A percentile compares a stretch with the other conserved stretches of the same genome.
These are phyloP conservation scores for Cyberlindnera maritima DNA, from an alignment of 805 yeast species.

Conservation along the genomic window DNA sequence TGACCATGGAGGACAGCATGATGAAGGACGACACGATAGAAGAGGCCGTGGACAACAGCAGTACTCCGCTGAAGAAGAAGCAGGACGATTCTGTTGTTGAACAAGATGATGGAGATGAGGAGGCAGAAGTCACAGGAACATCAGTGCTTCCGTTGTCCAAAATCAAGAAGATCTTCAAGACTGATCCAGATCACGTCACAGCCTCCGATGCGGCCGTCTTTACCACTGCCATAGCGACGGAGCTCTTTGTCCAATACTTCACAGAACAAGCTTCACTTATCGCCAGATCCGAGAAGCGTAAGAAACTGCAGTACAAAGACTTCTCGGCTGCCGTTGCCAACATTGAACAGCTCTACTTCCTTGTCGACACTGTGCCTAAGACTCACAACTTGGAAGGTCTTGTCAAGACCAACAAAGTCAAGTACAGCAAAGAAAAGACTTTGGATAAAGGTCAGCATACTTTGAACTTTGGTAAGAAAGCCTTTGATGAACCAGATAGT, in stretches of 20 bases:
- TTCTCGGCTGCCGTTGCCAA: conserved; percentile 60
- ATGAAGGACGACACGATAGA: conserved; percentile 14
- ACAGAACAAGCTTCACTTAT: conserved; percentile 66
- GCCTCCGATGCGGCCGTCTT: conserved; percentile 72
- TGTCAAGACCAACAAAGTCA: conserved; percentile 40
- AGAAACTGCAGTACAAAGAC: conserved; percentile 69
- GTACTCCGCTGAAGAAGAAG: conserved; percentile 8
- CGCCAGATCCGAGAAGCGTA: conserved; percentile 64
- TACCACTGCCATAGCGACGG: conserved; percentile 75
- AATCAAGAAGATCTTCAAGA: conserved; percentile 67
- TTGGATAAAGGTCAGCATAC: conserved; percentile 43
- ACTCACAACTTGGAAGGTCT: conserved; percentile 50
- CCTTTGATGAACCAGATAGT: conserved; percentile 24
- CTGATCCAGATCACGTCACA: conserved; percentile 69
- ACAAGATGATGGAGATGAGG: conserved; percentile 22
- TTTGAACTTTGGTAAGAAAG: conserved; percentile 30
- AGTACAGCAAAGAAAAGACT: conserved; percentile 18
- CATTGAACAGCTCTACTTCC: conserved; percentile 59
- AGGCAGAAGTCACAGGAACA: conserved; percentile 31
- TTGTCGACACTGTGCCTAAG: conserved; percentile 66
- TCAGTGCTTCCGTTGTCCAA: conserved; percentile 60
- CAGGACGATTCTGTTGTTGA: not conserved
- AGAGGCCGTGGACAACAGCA: conserved; percentile 7
- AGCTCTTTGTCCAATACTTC: conserved; percentile 65
- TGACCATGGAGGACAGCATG: conserved; percentile 6